phyloP scores from a whole-genome alignment of 768 basidiomycete species.

The Tylopilus sp. region DNA sequence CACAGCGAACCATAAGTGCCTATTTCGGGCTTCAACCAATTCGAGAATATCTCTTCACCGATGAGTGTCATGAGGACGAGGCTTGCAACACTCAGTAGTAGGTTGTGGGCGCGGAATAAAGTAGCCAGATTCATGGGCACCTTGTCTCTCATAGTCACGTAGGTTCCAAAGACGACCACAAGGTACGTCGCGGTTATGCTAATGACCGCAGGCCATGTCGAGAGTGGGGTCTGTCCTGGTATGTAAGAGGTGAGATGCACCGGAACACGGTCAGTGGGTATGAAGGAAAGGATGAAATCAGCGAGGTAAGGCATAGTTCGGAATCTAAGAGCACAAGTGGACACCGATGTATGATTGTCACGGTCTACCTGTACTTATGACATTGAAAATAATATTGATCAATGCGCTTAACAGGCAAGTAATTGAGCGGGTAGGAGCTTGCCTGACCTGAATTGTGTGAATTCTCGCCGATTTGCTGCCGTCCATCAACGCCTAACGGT shows the following conservation, averaged over 20 bases:
- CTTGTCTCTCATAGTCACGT: slow-evolving; percentile 76
- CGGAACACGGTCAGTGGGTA: slow-evolving; percentile 54
- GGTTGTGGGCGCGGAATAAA: slow-evolving; percentile 85
- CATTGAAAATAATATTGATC: too few species aligned
- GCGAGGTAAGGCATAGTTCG: slow-evolving; percentile 70
- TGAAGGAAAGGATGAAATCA: slow-evolving; percentile 55
- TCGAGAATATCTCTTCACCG: slow-evolving; percentile 84
- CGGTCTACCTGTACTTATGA: too few species aligned
- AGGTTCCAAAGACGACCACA: slow-evolving; percentile 78
- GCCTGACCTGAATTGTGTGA: slow-evolving; percentile 5
- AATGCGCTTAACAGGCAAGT: too few species aligned
- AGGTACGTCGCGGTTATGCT: slow-evolving; percentile 74
- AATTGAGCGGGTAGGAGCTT: too few species aligned
- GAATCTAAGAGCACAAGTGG: not conserved
- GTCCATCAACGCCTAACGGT: too few species aligned
- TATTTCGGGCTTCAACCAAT: slow-evolving; percentile 66
- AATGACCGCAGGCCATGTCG: slow-evolving; percentile 67
- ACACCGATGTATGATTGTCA: not conserved
- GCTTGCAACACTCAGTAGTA: slow-evolving; percentile 78
- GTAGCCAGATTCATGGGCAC: slow-evolving; percentile 67
- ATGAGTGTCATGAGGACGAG: slow-evolving; percentile 74
- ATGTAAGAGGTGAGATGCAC: slow-evolving; percentile 60
- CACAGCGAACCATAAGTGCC: slow-evolving; percentile 80
- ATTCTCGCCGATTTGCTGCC: too few species aligned
- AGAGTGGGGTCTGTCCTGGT: slow-evolving; percentile 74